Base-by-base conservation (phyloP, 306 rosid species). In the Quercus engelmannii region DNA sequence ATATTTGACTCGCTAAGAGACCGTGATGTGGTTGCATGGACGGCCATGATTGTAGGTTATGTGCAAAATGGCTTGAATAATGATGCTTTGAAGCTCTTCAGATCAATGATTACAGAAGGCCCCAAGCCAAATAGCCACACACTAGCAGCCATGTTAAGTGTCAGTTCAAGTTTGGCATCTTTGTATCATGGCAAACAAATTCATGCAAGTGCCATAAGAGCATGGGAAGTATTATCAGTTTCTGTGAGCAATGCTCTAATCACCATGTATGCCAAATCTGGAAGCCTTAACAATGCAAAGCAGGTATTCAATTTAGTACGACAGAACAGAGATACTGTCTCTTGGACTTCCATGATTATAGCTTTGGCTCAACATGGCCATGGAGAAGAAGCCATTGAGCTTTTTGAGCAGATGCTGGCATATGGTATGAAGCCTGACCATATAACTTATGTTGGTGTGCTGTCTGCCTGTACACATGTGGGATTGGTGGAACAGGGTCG, bases 1-100 rank as follows among this genome's bases (percentile, higher is more conserved):
- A 91, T 94, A 86, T 94, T 94, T 84, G 90, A 88, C 73, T 87
- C 90, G 10, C 81, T 94, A 75, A 80, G 83, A 80, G 76, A 85
- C 35, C 79, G 76, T 25, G 98, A 94, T 76, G 90, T 92, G 61
- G 85, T 94, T 83, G 94, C 91, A 1, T 92, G 97, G 97, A 94
- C 98, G 21, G 94, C 97, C 51, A 91, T 94, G 97, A 89, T 94
- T 68, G 98, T 91, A 46, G 98, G 98, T 79, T 91, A 88, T 57
- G 81, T 86, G 46, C 93, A 85, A 74, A 94, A 91, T 78, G 91
- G 97, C 25, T 87, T 94, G 65, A 73, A 84, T 75, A 81, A 73
- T 5, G 91, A 88, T 30, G 97, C 97, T 56, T 55, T 91, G 74
- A 90, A 82, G 71, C 92, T 91, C 78, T 94, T 94, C 78, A 85